Evolutionary conservation across 306 rosid genomes (phyloP), one percentile per base, ranked within the genome.

Genomic region (Lupinus albus): DNA sequence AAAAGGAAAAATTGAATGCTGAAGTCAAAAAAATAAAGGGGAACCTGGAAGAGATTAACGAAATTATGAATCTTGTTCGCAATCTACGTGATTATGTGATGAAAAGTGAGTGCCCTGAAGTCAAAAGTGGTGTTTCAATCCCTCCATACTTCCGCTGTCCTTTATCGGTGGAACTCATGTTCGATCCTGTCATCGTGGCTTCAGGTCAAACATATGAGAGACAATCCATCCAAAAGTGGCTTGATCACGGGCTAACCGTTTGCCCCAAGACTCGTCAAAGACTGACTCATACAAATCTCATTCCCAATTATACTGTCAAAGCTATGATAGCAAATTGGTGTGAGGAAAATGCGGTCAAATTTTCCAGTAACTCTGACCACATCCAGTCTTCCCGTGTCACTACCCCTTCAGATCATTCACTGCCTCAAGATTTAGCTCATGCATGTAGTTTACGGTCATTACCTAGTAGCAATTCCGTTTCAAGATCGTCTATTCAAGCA

Each of bases 131-230:
- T 13, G 69, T 88, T 61, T 52, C 85, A 10, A 21, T 88, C 81
- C 99, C 97, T 79, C 47, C 95, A 10, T 88, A 90, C 76, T 94
- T 94, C 77, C 83, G 88, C 71, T 94, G 99, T 71, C 96, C 99
- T 52, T 73, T 94, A 74, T 90, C 97, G 0, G 65, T 84, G 65
- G 96, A 94, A 63, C 87, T 94, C 76, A 90, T 94, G 96, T 45
- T 81, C 79, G 96, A 94, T 80, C 99, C 99, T 36, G 99, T 94
- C 45, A 90, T 88, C 16, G 83, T 94, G 84, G 96, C 97, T 76
- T 94, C 97, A 4, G 97, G 99, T 74, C 99, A 94, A 81, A 94
- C 99, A 33, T 94, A 82, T 17, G 92, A 88, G 70, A 85, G 97
- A 77, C 67, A 77, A 64, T 87, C 96, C 59, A 85, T 94, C 69